Percentiles rank a stretch among this genome's conserved stretches.
Conservation (phyloP, 2,329 filamentous ascomycete genomes). For the Sordariomycetes sp. region DNA sequence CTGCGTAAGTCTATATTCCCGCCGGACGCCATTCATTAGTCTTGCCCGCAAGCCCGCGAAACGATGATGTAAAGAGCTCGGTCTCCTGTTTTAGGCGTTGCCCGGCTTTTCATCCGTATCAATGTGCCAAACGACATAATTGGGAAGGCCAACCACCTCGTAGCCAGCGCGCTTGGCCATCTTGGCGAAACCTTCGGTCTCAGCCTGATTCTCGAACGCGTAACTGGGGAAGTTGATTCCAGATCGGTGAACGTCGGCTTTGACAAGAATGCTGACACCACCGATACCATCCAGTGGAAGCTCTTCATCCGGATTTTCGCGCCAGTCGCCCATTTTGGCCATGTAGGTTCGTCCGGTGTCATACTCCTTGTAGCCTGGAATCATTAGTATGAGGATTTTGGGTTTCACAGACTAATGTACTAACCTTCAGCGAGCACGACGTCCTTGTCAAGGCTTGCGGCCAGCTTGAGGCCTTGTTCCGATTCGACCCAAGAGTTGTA, state of each 20-base stretch:
- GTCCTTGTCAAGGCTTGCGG: conserved; percentile 66
- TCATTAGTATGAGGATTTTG: conserved; percentile 10
- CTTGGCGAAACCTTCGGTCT: conserved; percentile 96
- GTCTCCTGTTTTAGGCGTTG: conserved; percentile 49
- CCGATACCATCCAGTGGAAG: conserved; percentile 91
- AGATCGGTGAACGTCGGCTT: conserved; percentile 93
- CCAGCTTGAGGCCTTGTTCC: conserved; percentile 68
- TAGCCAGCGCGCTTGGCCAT: conserved; percentile 98
- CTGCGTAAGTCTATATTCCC: no score
- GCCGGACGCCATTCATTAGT: no score
- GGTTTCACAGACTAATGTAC: conserved; percentile 4
- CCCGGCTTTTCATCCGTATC: conserved; percentile 92
- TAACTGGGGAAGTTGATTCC: conserved; percentile 97
- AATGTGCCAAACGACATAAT: conserved; percentile 98
- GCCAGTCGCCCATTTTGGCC: conserved; percentile 86
- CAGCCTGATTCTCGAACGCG: conserved; percentile 95
- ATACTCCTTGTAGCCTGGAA: conserved; percentile 79
- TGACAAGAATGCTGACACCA: conserved; percentile 94
- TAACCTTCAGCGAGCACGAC: conserved; percentile 82
- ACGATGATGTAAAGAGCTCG: no score
- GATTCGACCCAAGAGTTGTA: conserved; percentile 99
- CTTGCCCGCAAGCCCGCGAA: no score
- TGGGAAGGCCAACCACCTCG: conserved; percentile 82
- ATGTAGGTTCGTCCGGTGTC: conserved; percentile 86
- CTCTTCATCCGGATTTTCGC: conserved; percentile 84